Percentiles rank a stretch among this genome's conserved stretches.
Conservation (phyloP, 2,329 filamentous ascomycete genomes). For the Plectosphaerella cucumerina region DNA sequence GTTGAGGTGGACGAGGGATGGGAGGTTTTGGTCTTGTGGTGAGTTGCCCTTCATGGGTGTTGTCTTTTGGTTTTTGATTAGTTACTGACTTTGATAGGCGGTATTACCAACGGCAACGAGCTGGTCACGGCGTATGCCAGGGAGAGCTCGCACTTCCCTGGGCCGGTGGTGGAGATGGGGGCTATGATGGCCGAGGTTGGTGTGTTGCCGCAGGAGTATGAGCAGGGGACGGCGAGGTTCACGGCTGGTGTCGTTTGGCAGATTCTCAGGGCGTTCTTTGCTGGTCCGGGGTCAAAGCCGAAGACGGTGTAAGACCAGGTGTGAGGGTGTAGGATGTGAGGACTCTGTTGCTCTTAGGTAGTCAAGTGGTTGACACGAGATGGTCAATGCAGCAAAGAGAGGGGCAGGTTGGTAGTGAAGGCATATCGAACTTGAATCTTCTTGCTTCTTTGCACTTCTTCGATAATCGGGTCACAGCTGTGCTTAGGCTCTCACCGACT, state of each 20-base stretch:
- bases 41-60: conserved; percentile 15
- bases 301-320: conserved; percentile 2
- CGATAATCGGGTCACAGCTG: no score
- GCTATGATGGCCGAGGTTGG: conserved; percentile 43
- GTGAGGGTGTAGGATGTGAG: no score
- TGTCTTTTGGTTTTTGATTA: not conserved
- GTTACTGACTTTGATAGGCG: conserved; percentile 27
- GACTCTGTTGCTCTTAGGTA: no score
- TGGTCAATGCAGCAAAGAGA: no score
- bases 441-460: no score
- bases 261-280: conserved; percentile 29
- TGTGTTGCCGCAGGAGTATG: conserved; percentile 41
- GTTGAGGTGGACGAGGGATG: conserved; percentile 46
- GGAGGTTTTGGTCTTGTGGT: conserved; percentile 53
- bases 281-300: conserved; percentile 9
- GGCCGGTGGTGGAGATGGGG: conserved; percentile 37
- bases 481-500: no score
- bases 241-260: conserved; percentile 30
- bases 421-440: no score
- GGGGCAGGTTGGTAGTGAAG: no score
- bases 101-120: conserved; percentile 53
- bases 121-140: conserved; percentile 48
- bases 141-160: conserved; percentile 34
- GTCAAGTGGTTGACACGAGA: no score
- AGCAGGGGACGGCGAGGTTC: conserved; percentile 22